Percentiles rank a stretch among this genome's conserved stretches.
phyloP scores from a whole-genome alignment of 129 eudicot genomes.

The Flaveria bidentis region DNA sequence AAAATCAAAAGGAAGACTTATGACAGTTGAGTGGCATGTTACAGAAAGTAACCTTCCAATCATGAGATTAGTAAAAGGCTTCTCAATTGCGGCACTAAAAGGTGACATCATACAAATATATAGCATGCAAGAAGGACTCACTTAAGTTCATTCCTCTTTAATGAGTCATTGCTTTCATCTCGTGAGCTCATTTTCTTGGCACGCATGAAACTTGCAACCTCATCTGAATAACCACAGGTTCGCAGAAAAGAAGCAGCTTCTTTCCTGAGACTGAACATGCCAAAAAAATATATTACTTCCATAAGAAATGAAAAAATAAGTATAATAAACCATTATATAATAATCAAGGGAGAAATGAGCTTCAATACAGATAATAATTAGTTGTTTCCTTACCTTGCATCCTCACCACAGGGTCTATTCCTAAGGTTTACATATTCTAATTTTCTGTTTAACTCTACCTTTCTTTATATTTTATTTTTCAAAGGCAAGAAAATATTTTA shows the following conservation, averaged over 20 bases:
- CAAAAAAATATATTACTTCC: not conserved
- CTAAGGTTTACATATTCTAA: too few species aligned
- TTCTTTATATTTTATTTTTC: not conserved
- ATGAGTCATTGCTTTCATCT: constrained; percentile 38
- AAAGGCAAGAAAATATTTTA: not conserved
- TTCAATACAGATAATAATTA: not conserved
- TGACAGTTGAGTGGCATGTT: not conserved
- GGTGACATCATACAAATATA: not conserved
- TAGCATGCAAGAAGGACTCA: constrained; percentile 40
- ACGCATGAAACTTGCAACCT: constrained; percentile 65
- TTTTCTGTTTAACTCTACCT: not conserved
- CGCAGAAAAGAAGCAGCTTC: constrained; percentile 66
- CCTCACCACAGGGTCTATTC: not conserved
- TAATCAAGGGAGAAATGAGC: too few species aligned
- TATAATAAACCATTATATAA: not conserved
- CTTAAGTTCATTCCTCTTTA: constrained; percentile 52
- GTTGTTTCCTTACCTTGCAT: not conserved
- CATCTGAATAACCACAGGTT: constrained; percentile 68
- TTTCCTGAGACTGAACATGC: constrained; percentile 53
- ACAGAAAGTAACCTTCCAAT: not conserved
- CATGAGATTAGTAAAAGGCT: not conserved
- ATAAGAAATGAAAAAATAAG: not conserved
- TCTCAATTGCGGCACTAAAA: not conserved
- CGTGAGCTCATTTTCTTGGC: constrained; percentile 43
- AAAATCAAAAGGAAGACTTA: not conserved